A percentile compares a stretch with the other conserved stretches of the same genome.
Conservation (phyloP, 163 green algal species). For the Prototheca wickerhamii region DNA sequence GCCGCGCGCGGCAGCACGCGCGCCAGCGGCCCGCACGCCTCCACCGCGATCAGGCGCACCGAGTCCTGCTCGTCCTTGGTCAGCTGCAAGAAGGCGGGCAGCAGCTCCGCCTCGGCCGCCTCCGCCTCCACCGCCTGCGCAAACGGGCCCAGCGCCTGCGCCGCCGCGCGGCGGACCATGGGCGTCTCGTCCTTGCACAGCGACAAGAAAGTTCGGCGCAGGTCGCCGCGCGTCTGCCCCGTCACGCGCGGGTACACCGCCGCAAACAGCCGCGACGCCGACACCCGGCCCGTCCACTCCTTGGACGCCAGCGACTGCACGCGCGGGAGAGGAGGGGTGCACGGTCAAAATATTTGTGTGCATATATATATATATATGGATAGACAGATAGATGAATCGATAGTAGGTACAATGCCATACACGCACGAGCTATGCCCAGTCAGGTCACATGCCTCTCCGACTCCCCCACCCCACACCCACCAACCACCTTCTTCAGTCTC, state of each 20-base stretch:
- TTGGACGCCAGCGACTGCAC: conserved; percentile 74
- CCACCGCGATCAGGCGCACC: conserved; percentile 90
- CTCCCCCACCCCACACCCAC: too few species aligned
- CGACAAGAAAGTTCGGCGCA: conserved; percentile 67
- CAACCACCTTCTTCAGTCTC: too few species aligned
- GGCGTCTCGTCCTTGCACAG: conserved; percentile 96
- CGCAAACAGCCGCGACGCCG: conserved; percentile 80
- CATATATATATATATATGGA: too few species aligned
- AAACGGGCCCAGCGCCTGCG: conserved; percentile 10
- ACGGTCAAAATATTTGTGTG: too few species aligned
- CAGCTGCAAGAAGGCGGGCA: conserved; percentile 28
- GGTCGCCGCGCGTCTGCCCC: conserved; percentile 37
- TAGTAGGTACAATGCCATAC: too few species aligned
- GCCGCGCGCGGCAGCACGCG: conserved; percentile 66
- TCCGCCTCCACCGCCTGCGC: conserved; percentile 16
- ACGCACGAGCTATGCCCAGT: too few species aligned
- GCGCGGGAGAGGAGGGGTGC: neutral
- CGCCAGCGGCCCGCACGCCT: conserved; percentile 79
- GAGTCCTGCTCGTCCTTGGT: conserved; percentile 83
- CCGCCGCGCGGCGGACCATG: conserved; percentile 89
- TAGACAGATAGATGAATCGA: too few species aligned
- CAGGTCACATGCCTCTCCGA: too few species aligned
- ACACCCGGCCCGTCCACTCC: conserved; percentile 95
- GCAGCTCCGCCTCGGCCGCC: conserved; percentile 13
- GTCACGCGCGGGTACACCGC: conserved; percentile 61